phyloP scores from a whole-genome alignment of 345 rosid genomes.

The Lepidium africanum region DNA sequence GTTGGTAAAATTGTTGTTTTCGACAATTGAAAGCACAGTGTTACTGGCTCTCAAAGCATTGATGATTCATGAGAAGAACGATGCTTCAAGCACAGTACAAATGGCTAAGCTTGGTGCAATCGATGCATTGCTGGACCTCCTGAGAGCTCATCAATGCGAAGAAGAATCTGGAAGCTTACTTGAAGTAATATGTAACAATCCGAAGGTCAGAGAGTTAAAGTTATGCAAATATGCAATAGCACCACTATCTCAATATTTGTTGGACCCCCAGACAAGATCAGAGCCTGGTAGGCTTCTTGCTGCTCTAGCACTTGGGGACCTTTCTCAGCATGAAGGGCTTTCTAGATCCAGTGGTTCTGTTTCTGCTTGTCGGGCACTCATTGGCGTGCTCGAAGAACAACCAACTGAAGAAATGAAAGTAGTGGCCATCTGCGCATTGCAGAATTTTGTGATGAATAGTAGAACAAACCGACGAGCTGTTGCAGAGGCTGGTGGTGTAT shows the following conservation, averaged over 20 bases:
- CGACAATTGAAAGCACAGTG: slow-evolving; percentile 59
- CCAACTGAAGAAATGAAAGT: slow-evolving; percentile 87
- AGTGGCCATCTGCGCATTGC: slow-evolving; percentile 89
- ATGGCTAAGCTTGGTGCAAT: slow-evolving; percentile 82
- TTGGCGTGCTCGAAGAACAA: slow-evolving; percentile 81
- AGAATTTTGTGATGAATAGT: slow-evolving; percentile 86
- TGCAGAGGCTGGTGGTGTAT: slow-evolving; percentile 94
- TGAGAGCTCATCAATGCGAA: slow-evolving; percentile 86
- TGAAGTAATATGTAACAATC: slow-evolving; percentile 79
- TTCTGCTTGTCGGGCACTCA: slow-evolving; percentile 78
- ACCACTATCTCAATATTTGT: slow-evolving; percentile 76
- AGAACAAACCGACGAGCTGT: slow-evolving; percentile 87
- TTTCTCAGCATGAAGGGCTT: slow-evolving; percentile 79
- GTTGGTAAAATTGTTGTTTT: slow-evolving; percentile 74
- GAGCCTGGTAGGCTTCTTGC: slow-evolving; percentile 79
- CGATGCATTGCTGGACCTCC: slow-evolving; percentile 60
- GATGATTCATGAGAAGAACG: slow-evolving; percentile 54
- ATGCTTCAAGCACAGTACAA: slow-evolving; percentile 62
- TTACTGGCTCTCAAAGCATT: slow-evolving; percentile 64
- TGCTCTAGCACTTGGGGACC: slow-evolving; percentile 78
- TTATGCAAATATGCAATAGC: slow-evolving; percentile 71
- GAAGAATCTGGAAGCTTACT: slow-evolving; percentile 76
- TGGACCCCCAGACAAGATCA: slow-evolving; percentile 87
- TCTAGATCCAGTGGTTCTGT: slow-evolving; percentile 83
- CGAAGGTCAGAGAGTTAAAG: slow-evolving; percentile 77